These are phyloP conservation scores for Symbiodinium pilosum DNA, from an alignment of 73 alveolate species.

Conservation along the genomic window DNA sequence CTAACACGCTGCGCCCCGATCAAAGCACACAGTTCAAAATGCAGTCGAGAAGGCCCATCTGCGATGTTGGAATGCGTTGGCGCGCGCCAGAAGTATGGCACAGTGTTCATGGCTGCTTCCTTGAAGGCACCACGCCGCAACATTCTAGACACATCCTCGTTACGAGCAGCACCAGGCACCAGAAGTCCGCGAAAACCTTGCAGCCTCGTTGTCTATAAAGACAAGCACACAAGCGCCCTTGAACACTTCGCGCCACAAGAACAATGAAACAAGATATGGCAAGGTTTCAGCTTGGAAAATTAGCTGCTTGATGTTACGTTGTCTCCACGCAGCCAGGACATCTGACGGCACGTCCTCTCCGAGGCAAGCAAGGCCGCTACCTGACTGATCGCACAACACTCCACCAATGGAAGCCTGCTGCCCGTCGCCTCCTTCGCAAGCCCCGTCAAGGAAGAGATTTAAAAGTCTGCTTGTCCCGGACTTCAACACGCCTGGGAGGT, in stretches of 20 bases:
- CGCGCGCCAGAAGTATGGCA: background rate
- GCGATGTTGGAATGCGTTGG: background rate
- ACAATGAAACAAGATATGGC: background rate
- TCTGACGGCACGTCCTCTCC: background rate
- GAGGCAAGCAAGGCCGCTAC: background rate
- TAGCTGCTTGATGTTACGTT: background rate
- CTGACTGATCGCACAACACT: background rate
- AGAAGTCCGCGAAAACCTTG: background rate
- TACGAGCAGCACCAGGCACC: background rate
- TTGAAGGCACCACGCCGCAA: background rate
- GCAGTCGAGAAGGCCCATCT: background rate
- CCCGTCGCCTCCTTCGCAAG: background rate
- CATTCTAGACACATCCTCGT: background rate
- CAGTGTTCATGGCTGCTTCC: background rate
- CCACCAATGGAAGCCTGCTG: background rate
- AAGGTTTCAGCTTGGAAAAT: background rate
- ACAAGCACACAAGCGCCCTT: background rate
- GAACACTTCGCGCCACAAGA: background rate
- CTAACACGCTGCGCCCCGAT: background rate
- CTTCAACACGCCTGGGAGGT: background rate
- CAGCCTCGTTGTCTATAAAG: conserved; percentile 20
- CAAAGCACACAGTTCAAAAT: background rate
- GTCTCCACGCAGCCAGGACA: background rate
- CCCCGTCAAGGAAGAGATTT: conserved; percentile 2
- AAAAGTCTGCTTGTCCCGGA: background rate